These are phyloP conservation scores for Omphalotus olearius DNA, from an alignment of 1,284 basidiomycete genomes.

Conservation along the genomic window DNA sequence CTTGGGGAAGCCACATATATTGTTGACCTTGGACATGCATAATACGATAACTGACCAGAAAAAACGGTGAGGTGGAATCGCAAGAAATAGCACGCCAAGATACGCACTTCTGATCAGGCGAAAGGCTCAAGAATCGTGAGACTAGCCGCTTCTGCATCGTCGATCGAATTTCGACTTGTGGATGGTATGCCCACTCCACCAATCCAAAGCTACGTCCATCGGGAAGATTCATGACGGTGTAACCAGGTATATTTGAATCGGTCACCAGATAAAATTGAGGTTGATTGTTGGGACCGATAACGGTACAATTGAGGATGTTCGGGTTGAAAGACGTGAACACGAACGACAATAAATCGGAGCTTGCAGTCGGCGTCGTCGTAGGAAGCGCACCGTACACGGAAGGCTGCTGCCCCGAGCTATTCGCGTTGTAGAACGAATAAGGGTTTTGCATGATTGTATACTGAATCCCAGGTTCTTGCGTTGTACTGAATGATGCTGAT, in stretches of 20 bases:
- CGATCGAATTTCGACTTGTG: constrained; percentile 13
- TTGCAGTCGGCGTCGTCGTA: neutral
- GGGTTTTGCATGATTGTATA: neutral
- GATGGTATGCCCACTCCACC: constrained; percentile 14
- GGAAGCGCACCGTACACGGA: constrained; percentile 15
- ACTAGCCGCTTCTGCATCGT: constrained; percentile 11
- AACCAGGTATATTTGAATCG: constrained; percentile 10
- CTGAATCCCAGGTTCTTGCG: neutral
- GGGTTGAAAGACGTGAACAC: constrained; percentile 15
- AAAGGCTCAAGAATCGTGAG: constrained; percentile 10
- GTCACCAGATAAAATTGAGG: constrained; percentile 10
- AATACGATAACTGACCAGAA: constrained; percentile 6
- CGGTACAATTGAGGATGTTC: constrained; percentile 10
- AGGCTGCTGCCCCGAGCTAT: neutral
- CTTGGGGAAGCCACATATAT: constrained; percentile 12
- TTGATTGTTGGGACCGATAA: constrained; percentile 11
- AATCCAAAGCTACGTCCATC: constrained; percentile 7
- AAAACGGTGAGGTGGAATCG: neutral
- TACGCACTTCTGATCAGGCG: constrained; percentile 13
- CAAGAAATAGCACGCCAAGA: neutral
- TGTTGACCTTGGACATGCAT: constrained; percentile 11
- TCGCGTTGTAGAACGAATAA: constrained; percentile 10
- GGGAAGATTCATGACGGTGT: constrained; percentile 10
- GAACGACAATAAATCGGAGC: constrained; percentile 4
- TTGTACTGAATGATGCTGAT: neutral